These are phyloP conservation scores for Apiospora saccharicola DNA, from an alignment of 2,329 filamentous ascomycete species.

Conservation along the genomic window DNA sequence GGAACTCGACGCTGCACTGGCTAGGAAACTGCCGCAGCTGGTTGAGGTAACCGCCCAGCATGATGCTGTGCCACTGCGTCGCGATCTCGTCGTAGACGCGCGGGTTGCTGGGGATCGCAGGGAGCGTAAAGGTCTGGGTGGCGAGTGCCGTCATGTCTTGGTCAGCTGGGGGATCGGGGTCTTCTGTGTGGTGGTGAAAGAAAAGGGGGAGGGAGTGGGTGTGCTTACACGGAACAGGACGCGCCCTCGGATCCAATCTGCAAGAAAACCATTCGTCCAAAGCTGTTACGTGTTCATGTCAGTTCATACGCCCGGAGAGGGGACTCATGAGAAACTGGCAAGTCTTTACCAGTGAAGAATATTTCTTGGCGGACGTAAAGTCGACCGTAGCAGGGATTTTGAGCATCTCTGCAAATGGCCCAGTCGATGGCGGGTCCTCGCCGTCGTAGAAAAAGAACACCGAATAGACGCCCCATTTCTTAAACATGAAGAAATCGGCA, in stretches of 20 bases:
- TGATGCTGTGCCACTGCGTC: conserved; percentile 38
- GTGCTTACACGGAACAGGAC: conserved; percentile 2
- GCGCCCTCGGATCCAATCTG: not conserved
- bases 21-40: conserved; percentile 32
- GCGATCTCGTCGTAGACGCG: conserved; percentile 46
- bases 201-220: not conserved
- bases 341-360: conserved; percentile 29
- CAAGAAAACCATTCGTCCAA: conserved; percentile 30
- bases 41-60: conserved; percentile 35
- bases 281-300: conserved; percentile 22
- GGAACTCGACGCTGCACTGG: conserved; percentile 43
- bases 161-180: not conserved
- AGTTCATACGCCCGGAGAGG: not conserved
- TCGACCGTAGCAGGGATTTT: conserved; percentile 37
- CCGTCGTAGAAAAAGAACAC: conserved; percentile 47
- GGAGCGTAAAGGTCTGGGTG: conserved; percentile 36
- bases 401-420: conserved; percentile 43
- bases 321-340: not conserved
- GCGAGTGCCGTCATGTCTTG: not conserved
- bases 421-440: conserved; percentile 38
- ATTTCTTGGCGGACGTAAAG: conserved; percentile 30
- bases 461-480: conserved; percentile 32
- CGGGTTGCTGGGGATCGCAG: conserved; percentile 33
- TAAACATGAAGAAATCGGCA: conserved; percentile 37
- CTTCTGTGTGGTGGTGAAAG: conserved; percentile 19